Evolutionary conservation across 2,329 filamentous ascomycete genomes (phyloP).

Genomic region (Capronia coronata): DNA sequence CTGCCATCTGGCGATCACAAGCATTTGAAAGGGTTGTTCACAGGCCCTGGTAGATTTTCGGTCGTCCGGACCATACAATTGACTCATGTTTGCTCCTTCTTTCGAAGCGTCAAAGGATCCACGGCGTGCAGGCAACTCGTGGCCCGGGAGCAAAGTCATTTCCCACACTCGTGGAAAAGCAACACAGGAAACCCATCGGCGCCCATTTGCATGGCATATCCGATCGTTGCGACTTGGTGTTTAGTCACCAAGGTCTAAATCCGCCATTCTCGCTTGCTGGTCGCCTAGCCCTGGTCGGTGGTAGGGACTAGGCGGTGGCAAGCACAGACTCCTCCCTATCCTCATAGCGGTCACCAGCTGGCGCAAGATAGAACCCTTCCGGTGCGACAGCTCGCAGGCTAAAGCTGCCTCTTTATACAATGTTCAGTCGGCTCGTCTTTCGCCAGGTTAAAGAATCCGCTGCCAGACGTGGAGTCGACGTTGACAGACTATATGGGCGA

Average conservation of each 20-base stretch:
- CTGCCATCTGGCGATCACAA: background rate
- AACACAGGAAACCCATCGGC: background rate
- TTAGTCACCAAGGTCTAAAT: background rate
- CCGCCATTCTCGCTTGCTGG: background rate
- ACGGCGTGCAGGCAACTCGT: background rate
- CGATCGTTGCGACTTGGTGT: background rate
- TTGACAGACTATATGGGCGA: background rate
- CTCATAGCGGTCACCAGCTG: background rate
- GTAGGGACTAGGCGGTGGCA: background rate
- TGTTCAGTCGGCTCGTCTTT: background rate
- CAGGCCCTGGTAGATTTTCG: constrained; percentile 1
- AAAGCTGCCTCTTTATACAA: constrained; percentile 2
- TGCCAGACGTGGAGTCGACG: too few species aligned
- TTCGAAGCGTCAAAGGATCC: background rate
- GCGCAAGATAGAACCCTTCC: background rate
- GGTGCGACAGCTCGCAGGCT: background rate
- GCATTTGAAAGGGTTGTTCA: background rate
- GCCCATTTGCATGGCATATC: background rate
- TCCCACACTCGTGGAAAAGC: background rate
- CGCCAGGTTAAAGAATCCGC: background rate
- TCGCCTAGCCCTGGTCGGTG: background rate
- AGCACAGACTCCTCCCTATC: constrained; percentile 1
- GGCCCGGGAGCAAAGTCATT: background rate
- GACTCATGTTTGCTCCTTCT: background rate
- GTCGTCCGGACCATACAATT: background rate